Percentiles rank a stretch among this genome's conserved stretches.
phyloP scores from a whole-genome alignment of 805 yeast species.

The Ogataea henricii region DNA sequence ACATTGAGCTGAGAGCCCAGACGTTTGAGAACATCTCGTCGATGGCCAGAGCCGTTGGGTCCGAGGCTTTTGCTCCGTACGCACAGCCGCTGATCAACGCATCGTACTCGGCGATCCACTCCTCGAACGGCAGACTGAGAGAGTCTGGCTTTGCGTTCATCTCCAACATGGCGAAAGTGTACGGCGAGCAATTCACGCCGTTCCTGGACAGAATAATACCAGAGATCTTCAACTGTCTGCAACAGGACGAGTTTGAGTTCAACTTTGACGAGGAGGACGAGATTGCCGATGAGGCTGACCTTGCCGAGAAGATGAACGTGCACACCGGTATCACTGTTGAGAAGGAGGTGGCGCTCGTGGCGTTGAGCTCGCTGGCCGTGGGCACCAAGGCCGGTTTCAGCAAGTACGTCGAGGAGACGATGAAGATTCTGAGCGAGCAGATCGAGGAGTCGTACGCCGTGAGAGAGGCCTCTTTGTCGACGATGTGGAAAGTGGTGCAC shows the following conservation, averaged over 20 bases:
- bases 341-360: constrained; percentile 93
- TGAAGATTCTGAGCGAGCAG: constrained; percentile 66
- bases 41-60: constrained; percentile 95
- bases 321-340: constrained; percentile 95
- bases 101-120: constrained; percentile 74
- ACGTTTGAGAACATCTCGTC: constrained; percentile 93
- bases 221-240: constrained; percentile 76
- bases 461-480: constrained; percentile 80
- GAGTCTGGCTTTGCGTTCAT: constrained; percentile 94
- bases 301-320: constrained; percentile 74
- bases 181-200: constrained; percentile 85
- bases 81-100: constrained; percentile 89
- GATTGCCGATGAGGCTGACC: constrained; percentile 55
- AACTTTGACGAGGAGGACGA: constrained; percentile 57
- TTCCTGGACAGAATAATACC: constrained; percentile 84
- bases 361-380: constrained; percentile 81
- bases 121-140: constrained; percentile 82
- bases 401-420: constrained; percentile 70
- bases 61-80: constrained; percentile 79
- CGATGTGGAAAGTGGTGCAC: constrained; percentile 80
- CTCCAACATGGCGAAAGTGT: constrained; percentile 92
- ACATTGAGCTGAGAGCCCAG: constrained; percentile 85
- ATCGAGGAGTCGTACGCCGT: constrained; percentile 87
- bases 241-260: constrained; percentile 82
- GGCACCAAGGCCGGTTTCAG: constrained; percentile 84